These are phyloP conservation scores for Salvia miltiorrhiza DNA, from an alignment of 257 asterid species.

Conservation along the genomic window DNA sequence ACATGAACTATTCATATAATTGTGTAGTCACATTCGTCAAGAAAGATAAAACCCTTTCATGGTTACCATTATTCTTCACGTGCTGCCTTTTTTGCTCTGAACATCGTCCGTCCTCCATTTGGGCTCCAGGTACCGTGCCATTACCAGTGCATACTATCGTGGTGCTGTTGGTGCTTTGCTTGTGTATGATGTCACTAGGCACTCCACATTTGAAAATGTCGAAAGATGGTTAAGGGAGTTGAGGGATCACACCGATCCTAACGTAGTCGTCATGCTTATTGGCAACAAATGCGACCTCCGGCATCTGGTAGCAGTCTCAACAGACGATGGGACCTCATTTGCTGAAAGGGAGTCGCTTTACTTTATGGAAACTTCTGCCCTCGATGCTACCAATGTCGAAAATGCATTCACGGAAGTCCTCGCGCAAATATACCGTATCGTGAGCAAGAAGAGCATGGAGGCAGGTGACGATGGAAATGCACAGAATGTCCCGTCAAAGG, in stretches of 20 bases:
- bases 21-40: neutral
- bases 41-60: neutral
- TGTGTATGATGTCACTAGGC: slow-evolving; percentile 77
- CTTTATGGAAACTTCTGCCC: slow-evolving; percentile 89
- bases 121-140: slow-evolving; percentile 67
- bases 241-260: slow-evolving; percentile 83
- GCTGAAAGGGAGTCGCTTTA: slow-evolving; percentile 78
- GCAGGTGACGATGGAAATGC: slow-evolving; percentile 41
- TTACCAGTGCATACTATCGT: slow-evolving; percentile 86
- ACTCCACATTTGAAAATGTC: slow-evolving; percentile 67
- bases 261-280: slow-evolving; percentile 75
- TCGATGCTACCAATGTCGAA: slow-evolving; percentile 72
- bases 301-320: slow-evolving; percentile 72
- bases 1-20: neutral
- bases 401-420: slow-evolving; percentile 77
- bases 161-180: slow-evolving; percentile 91
- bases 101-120: neutral
- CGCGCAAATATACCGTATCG: slow-evolving; percentile 56
- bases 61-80: neutral
- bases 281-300: slow-evolving; percentile 91
- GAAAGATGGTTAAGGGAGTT: slow-evolving; percentile 76
- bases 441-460: slow-evolving; percentile 82
- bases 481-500: slow-evolving; percentile 50
- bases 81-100: neutral
- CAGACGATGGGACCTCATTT: slow-evolving; percentile 71